Percentiles rank a stretch among this genome's conserved stretches.
These are phyloP conservation scores for Sergeia podlipaevii DNA, from an alignment of 208 protist genomes.

Conservation along the genomic window DNA sequence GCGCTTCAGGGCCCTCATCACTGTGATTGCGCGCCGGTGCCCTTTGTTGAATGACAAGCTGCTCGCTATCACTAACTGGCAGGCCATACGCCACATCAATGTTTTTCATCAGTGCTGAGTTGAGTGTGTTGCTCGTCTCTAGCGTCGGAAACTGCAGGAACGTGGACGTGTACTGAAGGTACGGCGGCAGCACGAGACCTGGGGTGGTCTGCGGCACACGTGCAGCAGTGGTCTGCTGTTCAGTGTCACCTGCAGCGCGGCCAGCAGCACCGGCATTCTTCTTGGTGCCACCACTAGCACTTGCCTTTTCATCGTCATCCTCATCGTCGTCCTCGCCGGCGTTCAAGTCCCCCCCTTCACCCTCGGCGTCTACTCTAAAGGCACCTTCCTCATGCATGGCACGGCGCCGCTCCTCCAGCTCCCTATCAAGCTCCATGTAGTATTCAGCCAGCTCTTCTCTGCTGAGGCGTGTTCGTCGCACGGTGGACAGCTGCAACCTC, in stretches of 20 bases:
- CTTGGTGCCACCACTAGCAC: conserved; percentile 3
- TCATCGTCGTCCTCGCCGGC: conserved; percentile 24
- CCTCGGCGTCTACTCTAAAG: conserved; percentile 13
- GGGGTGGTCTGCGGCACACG: conserved; percentile 12
- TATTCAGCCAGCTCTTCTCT: conserved; percentile 86
- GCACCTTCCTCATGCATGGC: conserved; percentile 32
- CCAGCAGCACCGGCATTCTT: no score
- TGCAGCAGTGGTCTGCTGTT: background rate
- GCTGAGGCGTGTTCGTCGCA: conserved; percentile 46
- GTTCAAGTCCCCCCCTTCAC: conserved; percentile 31
- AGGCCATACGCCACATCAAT: conserved; percentile 74
- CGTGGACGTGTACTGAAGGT: conserved; percentile 57
- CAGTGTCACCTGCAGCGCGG: no score
- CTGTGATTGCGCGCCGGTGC: conserved; percentile 53
- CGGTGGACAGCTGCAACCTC: conserved; percentile 29
- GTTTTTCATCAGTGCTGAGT: conserved; percentile 33
- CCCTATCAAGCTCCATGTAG: conserved; percentile 69
- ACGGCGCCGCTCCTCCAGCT: conserved; percentile 42
- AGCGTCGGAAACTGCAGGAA: conserved; percentile 75
- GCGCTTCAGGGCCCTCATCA: conserved; percentile 51
- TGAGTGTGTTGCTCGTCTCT: conserved; percentile 39
- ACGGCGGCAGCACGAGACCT: conserved; percentile 60
- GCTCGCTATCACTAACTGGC: conserved; percentile 72
- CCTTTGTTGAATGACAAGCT: conserved; percentile 52
- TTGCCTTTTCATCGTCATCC: conserved; percentile 16